Percentiles rank a stretch among this genome's conserved stretches.
Conservation (phyloP, 2,329 filamentous ascomycete genomes). For the Pseudogymnoascus sp. region DNA sequence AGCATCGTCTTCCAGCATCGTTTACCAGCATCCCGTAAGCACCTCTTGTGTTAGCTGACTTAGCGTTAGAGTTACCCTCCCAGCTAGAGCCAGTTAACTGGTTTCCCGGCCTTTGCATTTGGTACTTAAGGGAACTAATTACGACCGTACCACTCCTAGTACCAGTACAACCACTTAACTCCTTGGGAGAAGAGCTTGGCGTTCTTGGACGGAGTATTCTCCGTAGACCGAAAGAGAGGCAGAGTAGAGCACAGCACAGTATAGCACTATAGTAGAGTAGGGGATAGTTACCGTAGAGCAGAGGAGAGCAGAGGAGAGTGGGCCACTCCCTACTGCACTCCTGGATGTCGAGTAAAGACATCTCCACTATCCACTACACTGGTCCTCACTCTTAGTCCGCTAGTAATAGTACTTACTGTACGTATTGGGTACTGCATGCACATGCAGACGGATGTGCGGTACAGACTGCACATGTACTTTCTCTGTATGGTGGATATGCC, state of each 20-base stretch:
- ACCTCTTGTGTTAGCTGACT: not conserved
- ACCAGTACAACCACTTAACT: not conserved
- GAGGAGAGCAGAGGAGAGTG: not conserved
- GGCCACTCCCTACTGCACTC: not conserved
- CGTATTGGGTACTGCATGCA: slow-evolving; percentile 7
- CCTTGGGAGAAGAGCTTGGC: not conserved
- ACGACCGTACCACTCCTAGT: not conserved
- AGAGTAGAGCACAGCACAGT: not conserved
- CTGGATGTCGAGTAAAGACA: not conserved
- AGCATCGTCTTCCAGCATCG: not conserved
- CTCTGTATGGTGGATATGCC: not conserved
- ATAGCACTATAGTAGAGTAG: not conserved
- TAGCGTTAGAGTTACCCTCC: not conserved
- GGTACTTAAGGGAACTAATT: not conserved
- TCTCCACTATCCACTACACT: not conserved
- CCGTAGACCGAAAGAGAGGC: not conserved
- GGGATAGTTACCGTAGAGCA: not conserved
- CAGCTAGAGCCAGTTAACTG: not conserved
- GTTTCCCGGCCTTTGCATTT: slow-evolving; percentile 1
- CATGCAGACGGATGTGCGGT: slow-evolving; percentile 5
- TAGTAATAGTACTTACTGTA: not conserved
- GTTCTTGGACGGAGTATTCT: not conserved
- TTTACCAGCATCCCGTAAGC: slow-evolving; percentile 3
- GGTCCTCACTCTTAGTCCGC: not conserved
- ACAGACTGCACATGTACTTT: slow-evolving; percentile 3